Percentiles rank a stretch among this genome's conserved stretches.
These are phyloP conservation scores for Trichocomaceae sp. DNA, from an alignment of 2,329 filamentous ascomycete species.

Conservation along the genomic window DNA sequence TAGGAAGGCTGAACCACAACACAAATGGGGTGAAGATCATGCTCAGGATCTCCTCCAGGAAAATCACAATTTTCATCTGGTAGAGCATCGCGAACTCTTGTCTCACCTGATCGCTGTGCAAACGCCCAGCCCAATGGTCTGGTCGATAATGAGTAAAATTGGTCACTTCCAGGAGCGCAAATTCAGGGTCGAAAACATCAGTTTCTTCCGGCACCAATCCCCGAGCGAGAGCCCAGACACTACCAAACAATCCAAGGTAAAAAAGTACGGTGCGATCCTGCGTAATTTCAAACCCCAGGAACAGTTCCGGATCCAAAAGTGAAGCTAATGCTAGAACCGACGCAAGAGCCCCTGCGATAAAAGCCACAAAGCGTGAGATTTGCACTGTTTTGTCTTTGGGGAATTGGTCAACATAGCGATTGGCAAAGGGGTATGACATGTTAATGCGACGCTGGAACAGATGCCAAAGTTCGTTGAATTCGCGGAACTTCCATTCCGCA, in stretches of 20 bases:
- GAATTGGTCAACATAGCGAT: constrained; percentile 89
- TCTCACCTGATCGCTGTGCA: constrained; percentile 94
- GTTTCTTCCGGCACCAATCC: constrained; percentile 83
- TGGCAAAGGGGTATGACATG: constrained; percentile 91
- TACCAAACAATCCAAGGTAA: constrained; percentile 76
- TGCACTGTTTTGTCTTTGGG: constrained; percentile 92
- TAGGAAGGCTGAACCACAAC: constrained; percentile 76
- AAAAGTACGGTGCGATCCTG: constrained; percentile 83
- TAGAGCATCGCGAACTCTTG: constrained; percentile 85
- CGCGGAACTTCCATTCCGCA: constrained; percentile 95
- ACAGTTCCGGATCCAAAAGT: constrained; percentile 82
- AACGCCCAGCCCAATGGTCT: constrained; percentile 74
- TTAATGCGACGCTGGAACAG: constrained; percentile 83
- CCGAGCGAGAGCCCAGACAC: constrained; percentile 74
- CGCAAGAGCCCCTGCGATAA: constrained; percentile 77
- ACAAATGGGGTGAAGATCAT: constrained; percentile 89
- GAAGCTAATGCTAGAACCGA: constrained; percentile 79
- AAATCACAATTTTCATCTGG: constrained; percentile 85
- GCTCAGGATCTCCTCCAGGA: constrained; percentile 84
- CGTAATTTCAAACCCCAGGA: constrained; percentile 87
- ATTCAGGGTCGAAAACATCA: constrained; percentile 84
- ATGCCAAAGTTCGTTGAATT: constrained; percentile 95
- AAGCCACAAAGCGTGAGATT: constrained; percentile 74
- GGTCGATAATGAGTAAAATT: constrained; percentile 90
- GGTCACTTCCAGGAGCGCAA: constrained; percentile 79